Conservation (phyloP, 345 rosid species). For the Lepidium africanum region DNA sequence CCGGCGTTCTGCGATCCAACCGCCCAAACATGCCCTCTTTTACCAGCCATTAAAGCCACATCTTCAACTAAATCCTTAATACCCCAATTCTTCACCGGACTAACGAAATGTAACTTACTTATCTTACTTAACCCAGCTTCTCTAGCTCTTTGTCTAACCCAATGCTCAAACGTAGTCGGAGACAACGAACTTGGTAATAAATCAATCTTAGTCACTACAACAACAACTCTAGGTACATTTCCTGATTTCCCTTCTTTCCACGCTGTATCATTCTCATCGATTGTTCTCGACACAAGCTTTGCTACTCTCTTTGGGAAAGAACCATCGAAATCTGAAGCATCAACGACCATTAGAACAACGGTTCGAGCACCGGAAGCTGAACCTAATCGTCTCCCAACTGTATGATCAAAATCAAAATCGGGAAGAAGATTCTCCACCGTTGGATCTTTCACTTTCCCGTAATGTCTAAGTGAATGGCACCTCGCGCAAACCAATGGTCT, state of each 20-base stretch:
- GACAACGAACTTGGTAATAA: conserved; percentile 67
- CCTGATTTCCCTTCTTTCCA: conserved; percentile 90
- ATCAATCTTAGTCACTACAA: conserved; percentile 87
- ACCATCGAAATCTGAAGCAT: conserved; percentile 87
- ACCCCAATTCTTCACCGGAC: conserved; percentile 84
- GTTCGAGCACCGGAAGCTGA: conserved; percentile 63
- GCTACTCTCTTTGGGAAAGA: conserved; percentile 81
- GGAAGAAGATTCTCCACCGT: conserved; percentile 80
- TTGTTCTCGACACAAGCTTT: conserved; percentile 54
- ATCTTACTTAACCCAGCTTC: conserved; percentile 67
- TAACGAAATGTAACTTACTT: conserved; percentile 72
- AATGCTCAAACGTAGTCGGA: conserved; percentile 66
- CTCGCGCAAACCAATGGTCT: conserved; percentile 73
- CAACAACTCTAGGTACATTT: conserved; percentile 67
- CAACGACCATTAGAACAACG: conserved; percentile 78
- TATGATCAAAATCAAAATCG: conserved; percentile 83
- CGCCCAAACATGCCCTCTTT: conserved; percentile 88
- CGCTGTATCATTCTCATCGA: conserved; percentile 57
- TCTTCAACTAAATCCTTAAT: conserved; percentile 73
- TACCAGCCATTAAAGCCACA: conserved; percentile 59
- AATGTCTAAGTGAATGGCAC: conserved; percentile 84
- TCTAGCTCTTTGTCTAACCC: conserved; percentile 84
- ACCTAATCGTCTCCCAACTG: conserved; percentile 66
- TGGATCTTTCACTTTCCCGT: conserved; percentile 82
- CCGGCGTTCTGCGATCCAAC: conserved; percentile 89